phyloP scores from a whole-genome alignment of 1,139 yeast genomes.

The Lodderomyces metapsilosis region DNA sequence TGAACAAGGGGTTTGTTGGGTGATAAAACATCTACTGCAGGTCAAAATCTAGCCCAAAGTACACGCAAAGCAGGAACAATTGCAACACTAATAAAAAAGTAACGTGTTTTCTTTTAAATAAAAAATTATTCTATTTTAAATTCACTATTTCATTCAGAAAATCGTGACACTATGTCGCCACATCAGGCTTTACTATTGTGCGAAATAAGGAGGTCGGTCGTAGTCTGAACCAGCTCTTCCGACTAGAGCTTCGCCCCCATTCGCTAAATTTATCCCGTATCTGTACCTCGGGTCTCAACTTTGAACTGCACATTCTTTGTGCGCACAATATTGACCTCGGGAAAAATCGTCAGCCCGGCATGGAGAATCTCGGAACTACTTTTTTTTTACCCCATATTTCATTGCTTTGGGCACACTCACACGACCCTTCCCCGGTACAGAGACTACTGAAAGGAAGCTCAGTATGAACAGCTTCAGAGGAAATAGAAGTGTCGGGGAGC shows the following conservation, averaged over 20 bases:
- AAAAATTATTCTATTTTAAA: no score
- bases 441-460: neutral
- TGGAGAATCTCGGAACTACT: conserved; percentile 3
- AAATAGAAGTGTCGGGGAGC: no score
- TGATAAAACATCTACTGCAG: no score
- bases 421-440: conserved; percentile 1
- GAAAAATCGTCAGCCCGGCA: conserved; percentile 1
- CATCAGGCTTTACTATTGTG: no score
- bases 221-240: neutral
- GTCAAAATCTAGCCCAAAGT: no score
- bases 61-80: no score
- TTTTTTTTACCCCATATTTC: conserved; percentile 2
- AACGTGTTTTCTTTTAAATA: neutral
- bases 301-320: no score
- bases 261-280: neutral
- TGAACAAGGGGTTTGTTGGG: neutral
- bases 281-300: neutral
- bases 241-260: neutral
- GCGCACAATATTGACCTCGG: conserved; percentile 1
- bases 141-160: no score
- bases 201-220: no score
- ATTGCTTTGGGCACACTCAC: neutral
- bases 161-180: no score
- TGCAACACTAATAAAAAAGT: neutral
- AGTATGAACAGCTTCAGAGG: neutral